Evolutionary conservation across 2,329 filamentous ascomycete species (phyloP), one percentile per base, ranked within the genome.

Genomic region (Epichloe bromicola): DNA sequence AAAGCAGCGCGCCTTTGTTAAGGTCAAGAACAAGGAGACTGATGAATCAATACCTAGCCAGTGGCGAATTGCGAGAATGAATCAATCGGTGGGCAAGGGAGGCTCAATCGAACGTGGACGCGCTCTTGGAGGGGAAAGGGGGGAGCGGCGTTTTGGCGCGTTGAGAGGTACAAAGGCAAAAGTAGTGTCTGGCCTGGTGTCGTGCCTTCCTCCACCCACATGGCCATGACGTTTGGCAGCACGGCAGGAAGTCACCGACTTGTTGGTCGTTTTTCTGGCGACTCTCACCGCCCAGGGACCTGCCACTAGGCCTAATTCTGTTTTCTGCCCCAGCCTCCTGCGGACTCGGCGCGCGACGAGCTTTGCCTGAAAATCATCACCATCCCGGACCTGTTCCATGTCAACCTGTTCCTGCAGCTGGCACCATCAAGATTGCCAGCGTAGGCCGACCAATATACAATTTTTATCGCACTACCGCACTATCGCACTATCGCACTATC

Each of bases 101-200:
- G 39, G 43, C 26, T 48, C n/a, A 17, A 38, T 38, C 42, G 38
- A 41, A 15, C 3, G 8, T 23, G 39, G 26, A 30, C 26, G 26
- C 26, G 8, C 26, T 30, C 26, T 30, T 30, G 26, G 26, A 8
- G 23, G 23, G 23, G 23, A 26, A 7, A 6, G 20, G 53, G 23
- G 23, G 23, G 56, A 52, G 54, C 50, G 56, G 53, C 49, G 51
- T 52, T 52, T 46, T 52, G 56, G 45, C 61, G 61, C 61, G 61
- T 63, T 63, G 59, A 63, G 61, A 60, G 61, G 57, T 59, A 56
- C 53, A 15, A 17, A 10, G 14, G 39, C 19, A 44, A n/a, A 45
- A 20, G 12, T 17, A 19, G 12, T 17, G 3, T 40, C 38, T 20
- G 38, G 14, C 38, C 23, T 30, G 8, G 26, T 26, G 23, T 7